A percentile compares a stretch with the other conserved stretches of the same genome.
Conservation (phyloP, 108 stramenopile species). For the Fragilariopsis cylindrus region DNA sequence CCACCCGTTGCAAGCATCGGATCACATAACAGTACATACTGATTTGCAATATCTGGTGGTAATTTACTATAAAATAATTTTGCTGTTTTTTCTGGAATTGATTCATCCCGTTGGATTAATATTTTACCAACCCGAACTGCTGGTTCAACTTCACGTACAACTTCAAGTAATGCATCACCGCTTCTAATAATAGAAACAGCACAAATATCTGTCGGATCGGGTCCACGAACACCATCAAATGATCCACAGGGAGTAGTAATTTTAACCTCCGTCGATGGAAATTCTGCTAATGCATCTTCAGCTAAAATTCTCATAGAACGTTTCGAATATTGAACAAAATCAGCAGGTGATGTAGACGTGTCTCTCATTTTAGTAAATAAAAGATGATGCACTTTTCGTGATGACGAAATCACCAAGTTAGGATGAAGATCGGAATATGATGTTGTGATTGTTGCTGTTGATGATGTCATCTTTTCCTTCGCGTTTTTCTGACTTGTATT, state of each 20-base stretch:
- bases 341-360: slow-evolving; percentile 40
- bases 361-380: slow-evolving; percentile 66
- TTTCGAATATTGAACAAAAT: slow-evolving; percentile 73
- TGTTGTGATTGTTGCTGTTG: neutral
- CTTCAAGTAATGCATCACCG: slow-evolving; percentile 90
- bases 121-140: slow-evolving; percentile 88
- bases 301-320: slow-evolving; percentile 81
- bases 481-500: too few species aligned
- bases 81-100: slow-evolving; percentile 74
- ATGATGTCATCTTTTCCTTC: too few species aligned
- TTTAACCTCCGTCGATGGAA: slow-evolving; percentile 46
- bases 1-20: slow-evolving; percentile 99
- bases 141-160: slow-evolving; percentile 81
- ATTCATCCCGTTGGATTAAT: slow-evolving; percentile 96
- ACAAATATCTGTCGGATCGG: slow-evolving; percentile 30
- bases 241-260: slow-evolving; percentile 80
- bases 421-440: slow-evolving; percentile 40
- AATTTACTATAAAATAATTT: slow-evolving; percentile 92
- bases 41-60: slow-evolving; percentile 61
- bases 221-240: slow-evolving; percentile 47
- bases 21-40: slow-evolving; percentile 88
- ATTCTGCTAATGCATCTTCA: slow-evolving; percentile 84
- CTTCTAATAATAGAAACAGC: slow-evolving; percentile 92
- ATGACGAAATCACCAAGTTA: slow-evolving; percentile 42
- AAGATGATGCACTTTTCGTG: slow-evolving; percentile 37